Base-by-base conservation (phyloP, 1,284 basidiomycete genomes). In the Fistulinella staudtii region DNA sequence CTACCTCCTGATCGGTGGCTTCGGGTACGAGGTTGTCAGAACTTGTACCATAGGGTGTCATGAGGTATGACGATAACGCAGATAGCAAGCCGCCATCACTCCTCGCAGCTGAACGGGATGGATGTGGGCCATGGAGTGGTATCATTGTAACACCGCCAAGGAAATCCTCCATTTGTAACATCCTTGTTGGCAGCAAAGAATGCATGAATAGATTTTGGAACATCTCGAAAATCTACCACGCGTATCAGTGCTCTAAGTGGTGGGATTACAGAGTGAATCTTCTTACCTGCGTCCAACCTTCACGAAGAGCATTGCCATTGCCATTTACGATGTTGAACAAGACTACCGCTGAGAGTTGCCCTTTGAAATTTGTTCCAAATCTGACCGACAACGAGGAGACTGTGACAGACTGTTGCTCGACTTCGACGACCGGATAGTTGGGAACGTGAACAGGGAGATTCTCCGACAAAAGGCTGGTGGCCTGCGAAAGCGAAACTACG, bases 151-250 rank as follows among this genome's bases (percentile, higher is more conserved):
- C 80, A 8, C 89, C 89, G 21, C 90, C 91, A 13, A 96, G 74
- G 68, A 98, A 98, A 63, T 98, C 95, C 61, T 94, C 92, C 89
- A 97, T 94, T 60, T 91, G 86, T n/a, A 94, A 72, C 83, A 99
- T 89, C 41, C 82, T 75, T 5, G 75, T 78, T 0, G 93, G 94
- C 18, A 99, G 72, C 22, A 99, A 75, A 4, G 93, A 94, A 63
- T 97, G 89, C 34, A 95, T 69, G 69, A 99, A 99, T 20, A 99
- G 73, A 27, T 93, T 97, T 60, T 95, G 89, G 69, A 97, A 93
- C 82, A 99, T 97, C 65, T 97, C 94, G 57, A 99, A 97, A 46
- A 99, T 92, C 84, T 93, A 61, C 39, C 5, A n/a, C 29, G 20
- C 21, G 27, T 18, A n/a, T 50, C 21, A 46, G 37, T 20, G 21